Conservation (phyloP, 2,329 filamentous ascomycete genomes). For the Volutella citrinella region DNA sequence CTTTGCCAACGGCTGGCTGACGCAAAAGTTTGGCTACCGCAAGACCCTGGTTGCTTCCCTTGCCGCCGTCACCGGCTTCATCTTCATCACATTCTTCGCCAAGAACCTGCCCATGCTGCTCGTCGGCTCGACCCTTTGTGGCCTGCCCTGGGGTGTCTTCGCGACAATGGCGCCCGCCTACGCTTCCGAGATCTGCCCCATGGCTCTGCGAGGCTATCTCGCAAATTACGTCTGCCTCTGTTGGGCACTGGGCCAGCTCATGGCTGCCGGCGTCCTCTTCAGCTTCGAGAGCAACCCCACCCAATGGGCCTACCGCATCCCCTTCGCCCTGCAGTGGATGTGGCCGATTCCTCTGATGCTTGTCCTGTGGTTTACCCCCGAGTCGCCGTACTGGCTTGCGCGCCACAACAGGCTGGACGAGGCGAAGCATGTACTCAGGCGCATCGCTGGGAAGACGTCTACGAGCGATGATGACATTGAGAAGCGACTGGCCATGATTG, state of each 20-base stretch:
- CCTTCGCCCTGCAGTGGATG: slow-evolving; percentile 34
- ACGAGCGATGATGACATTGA: slow-evolving; percentile 38
- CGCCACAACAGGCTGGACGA: slow-evolving; percentile 45
- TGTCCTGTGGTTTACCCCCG: slow-evolving; percentile 26
- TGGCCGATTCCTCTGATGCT: slow-evolving; percentile 27
- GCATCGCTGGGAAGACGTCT: no score
- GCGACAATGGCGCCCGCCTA: slow-evolving; percentile 10
- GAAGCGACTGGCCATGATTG: slow-evolving; percentile 52
- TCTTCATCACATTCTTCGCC: slow-evolving; percentile 15
- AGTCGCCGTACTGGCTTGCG: slow-evolving; percentile 30
- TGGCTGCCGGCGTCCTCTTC: slow-evolving; percentile 31
- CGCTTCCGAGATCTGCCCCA: slow-evolving; percentile 12
- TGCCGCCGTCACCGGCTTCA: slow-evolving; percentile 19
- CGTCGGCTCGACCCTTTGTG: slow-evolving; percentile 1
- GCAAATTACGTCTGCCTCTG: slow-evolving; percentile 36
- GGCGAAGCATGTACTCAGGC: slow-evolving; percentile 42
- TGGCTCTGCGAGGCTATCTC: slow-evolving; percentile 17
- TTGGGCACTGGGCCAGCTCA: slow-evolving; percentile 34
- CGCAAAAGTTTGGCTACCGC: slow-evolving; percentile 20
- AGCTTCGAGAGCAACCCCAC: slow-evolving; percentile 23
- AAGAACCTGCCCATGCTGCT: slow-evolving; percentile 19
- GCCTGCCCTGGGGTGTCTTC: slow-evolving; percentile 8
- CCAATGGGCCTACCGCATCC: slow-evolving; percentile 34
- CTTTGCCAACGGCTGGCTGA: slow-evolving; percentile 11
- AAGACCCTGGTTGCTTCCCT: slow-evolving; percentile 51